Base-by-base conservation (phyloP, 2,329 filamentous ascomycete species). In the Sporothrix brasiliensis region DNA sequence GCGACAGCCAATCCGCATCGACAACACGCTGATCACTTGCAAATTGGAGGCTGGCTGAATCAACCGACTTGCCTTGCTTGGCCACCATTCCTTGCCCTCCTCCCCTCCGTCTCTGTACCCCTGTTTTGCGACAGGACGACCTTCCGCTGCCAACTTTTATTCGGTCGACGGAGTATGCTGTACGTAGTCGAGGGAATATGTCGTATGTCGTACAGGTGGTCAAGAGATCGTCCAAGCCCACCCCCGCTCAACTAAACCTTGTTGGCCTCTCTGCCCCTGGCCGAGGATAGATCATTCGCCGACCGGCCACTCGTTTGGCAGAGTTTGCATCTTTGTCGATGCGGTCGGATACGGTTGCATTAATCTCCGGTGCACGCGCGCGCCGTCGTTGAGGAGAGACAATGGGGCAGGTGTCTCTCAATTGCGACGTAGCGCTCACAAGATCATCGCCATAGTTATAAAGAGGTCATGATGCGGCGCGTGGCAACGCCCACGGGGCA, bases 401-500 rank as follows among this genome's bases (percentile, higher is more conserved):
- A 34, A 7, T 34, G 34, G 34, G 34, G 34, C 34, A 34, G 27
- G 27, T 30, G 27, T 30, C 30, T 41, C 30, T 58, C 16, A 58
- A 58, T 5, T 56, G 16, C 53, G 24, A 30, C 52, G 4, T 27
- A 54, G 24, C 11, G 39, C 39, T 41, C 19, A 7, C n/a, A 41
- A 39, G 50, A 67, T 54, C 50, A 50, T 3, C 66, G 39, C 30
- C n/a, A 14, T n/a, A n/a, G 3, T 11, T 67, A 68, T 68, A 68
- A 56, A 68, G 66, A 56, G 66, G 66, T 49, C 39, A 56, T 34
- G 66, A 47, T 68, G 66, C 52, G 47, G 66, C 52, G 34, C 52
- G 14, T 52, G 47, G 52, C 21, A 19, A 30, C 39, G 63, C n/a
- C 63, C 61, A 50, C 61, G 47, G 63, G 30, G 21, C 19, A 5